phyloP scores from a whole-genome alignment of 1,284 basidiomycete species.

The Cutaneotrichosporon dermatis region DNA sequence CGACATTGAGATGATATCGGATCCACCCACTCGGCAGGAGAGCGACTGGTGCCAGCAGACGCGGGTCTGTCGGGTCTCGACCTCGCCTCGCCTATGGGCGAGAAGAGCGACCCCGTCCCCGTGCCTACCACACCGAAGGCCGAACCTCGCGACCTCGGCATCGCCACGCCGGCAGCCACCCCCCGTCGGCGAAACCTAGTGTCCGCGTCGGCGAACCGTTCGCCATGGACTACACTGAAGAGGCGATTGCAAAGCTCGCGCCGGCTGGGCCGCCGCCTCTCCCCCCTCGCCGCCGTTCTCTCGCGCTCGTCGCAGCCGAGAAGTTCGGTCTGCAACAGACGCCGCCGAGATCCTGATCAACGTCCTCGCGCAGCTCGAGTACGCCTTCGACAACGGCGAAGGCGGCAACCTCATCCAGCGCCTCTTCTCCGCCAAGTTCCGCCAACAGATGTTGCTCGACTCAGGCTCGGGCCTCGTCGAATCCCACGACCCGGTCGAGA shows the following conservation, averaged over 20 bases:
- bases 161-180: not conserved
- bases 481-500: constrained; percentile 62
- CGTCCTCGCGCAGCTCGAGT: constrained; percentile 96
- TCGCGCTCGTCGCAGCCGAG: constrained; percentile 20
- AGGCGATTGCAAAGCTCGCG: no score
- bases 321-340: constrained; percentile 84
- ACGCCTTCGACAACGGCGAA: constrained; percentile 62
- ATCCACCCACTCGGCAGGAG: constrained; percentile 3
- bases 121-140: not conserved
- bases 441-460: constrained; percentile 63
- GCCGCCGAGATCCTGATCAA: constrained; percentile 99
- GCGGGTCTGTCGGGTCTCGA: constrained; percentile 12
- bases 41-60: constrained; percentile 9
- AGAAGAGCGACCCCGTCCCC: not conserved
- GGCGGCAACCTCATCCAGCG: constrained; percentile 67
- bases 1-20: not conserved
- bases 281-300: constrained; percentile 12
- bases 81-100: constrained; percentile 8
- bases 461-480: constrained; percentile 51
- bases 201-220: not conserved
- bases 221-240: no score
- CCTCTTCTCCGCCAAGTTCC: constrained; percentile 80
- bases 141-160: not conserved
- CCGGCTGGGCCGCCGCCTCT: not conserved
- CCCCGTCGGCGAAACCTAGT: not conserved